Conservation (phyloP, 108 stramenopile genomes). For the Discostella stelligeroides region DNA sequence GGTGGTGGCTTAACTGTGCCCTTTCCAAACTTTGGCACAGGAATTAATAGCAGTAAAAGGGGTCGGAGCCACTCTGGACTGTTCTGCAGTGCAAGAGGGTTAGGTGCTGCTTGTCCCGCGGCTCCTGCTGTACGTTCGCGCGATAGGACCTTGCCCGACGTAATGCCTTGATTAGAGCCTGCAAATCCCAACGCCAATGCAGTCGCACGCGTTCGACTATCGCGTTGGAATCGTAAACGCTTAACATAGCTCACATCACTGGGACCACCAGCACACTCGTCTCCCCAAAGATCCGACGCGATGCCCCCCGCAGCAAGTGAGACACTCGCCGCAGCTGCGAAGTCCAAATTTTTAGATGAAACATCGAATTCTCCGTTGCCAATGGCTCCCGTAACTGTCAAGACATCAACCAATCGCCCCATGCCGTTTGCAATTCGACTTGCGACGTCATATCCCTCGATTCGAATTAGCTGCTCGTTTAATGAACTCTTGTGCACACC, state of each 20-base stretch:
- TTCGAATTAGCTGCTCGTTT: slow-evolving; percentile 77
- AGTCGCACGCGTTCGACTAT: slow-evolving; percentile 28
- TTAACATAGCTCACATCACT: slow-evolving; percentile 78
- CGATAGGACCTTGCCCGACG: slow-evolving; percentile 60
- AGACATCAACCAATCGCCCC: slow-evolving; percentile 70
- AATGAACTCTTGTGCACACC: slow-evolving; percentile 74
- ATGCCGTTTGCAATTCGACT: slow-evolving; percentile 81
- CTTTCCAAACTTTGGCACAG: slow-evolving; percentile 62
- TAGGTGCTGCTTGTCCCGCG: slow-evolving; percentile 53
- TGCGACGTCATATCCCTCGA: slow-evolving; percentile 80
- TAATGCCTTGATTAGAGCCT: slow-evolving; percentile 34
- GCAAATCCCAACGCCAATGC: slow-evolving; percentile 29
- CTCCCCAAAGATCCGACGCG: slow-evolving; percentile 48
- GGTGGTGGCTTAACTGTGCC: slow-evolving; percentile 80
- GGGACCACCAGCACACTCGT: slow-evolving; percentile 67
- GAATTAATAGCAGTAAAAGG: slow-evolving; percentile 68
- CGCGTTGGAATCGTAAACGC: slow-evolving; percentile 66
- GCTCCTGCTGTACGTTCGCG: slow-evolving; percentile 58
- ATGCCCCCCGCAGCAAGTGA: slow-evolving; percentile 42
- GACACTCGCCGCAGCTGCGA: slow-evolving; percentile 41
- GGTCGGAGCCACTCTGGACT: slow-evolving; percentile 85
- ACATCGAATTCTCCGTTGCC: slow-evolving; percentile 59
- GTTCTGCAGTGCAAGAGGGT: slow-evolving; percentile 65
- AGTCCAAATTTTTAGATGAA: slow-evolving; percentile 35
- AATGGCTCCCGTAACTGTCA: slow-evolving; percentile 79